Conservation (phyloP, 768 basidiomycete species). For the Mrakia gelida region DNA sequence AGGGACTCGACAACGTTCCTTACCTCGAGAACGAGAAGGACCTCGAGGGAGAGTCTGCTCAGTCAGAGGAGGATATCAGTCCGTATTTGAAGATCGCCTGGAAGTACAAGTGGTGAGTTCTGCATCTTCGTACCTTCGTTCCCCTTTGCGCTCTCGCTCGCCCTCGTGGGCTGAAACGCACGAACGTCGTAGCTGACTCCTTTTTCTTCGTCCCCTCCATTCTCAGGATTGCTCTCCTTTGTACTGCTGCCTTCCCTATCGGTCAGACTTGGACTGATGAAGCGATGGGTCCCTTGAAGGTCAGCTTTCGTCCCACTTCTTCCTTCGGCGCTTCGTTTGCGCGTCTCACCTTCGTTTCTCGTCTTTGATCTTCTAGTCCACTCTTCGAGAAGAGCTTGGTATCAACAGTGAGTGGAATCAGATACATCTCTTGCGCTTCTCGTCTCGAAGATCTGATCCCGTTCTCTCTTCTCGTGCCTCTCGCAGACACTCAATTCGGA, state of each 20-base stretch:
- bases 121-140: neutral
- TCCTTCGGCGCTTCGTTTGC: neutral
- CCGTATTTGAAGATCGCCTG: constrained; percentile 2
- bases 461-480: too few relatives aligned
- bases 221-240: neutral
- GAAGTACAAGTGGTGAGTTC: constrained; percentile 16
- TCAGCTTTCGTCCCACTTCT: neutral
- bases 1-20: neutral
- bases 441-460: neutral
- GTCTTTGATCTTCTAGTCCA: neutral
- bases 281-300: constrained; percentile 15
- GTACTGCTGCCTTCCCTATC: neutral
- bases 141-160: too few relatives aligned
- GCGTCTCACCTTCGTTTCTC: neutral
- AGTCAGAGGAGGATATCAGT: neutral
- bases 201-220: neutral
- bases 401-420: constrained; percentile 16
- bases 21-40: neutral
- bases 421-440: too few relatives aligned
- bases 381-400: constrained; percentile 18
- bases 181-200: too few relatives aligned
- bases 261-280: constrained; percentile 7
- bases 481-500: constrained; percentile 15
- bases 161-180: too few relatives aligned
- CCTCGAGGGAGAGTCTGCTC: neutral